Evolutionary conservation across 805 yeast genomes (phyloP).

Genomic region (Tetrapisispora fleetii): DNA sequence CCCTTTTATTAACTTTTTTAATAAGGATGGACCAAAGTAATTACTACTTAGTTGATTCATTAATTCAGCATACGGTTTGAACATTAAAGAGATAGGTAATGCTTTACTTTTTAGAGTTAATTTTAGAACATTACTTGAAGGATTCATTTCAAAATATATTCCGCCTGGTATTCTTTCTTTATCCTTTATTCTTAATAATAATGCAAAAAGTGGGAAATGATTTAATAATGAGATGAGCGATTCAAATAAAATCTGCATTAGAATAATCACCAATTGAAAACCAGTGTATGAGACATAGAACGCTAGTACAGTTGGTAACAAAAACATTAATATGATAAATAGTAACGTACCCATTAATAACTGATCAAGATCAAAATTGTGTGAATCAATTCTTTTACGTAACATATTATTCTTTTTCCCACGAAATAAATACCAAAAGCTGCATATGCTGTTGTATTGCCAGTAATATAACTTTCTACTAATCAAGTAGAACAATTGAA

Average conservation of each 20-base stretch:
- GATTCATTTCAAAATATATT: slow-evolving; percentile 19
- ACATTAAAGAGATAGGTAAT: slow-evolving; percentile 35
- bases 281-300: slow-evolving; percentile 69
- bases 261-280: slow-evolving; percentile 43
- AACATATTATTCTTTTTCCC: slow-evolving; percentile 83
- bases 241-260: slow-evolving; percentile 44
- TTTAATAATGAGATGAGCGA: slow-evolving; percentile 55
- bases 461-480: slow-evolving; percentile 70
- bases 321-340: slow-evolving; percentile 66
- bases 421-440: slow-evolving; percentile 74
- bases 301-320: slow-evolving; percentile 80
- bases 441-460: slow-evolving; percentile 56
- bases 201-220: slow-evolving; percentile 78
- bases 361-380: slow-evolving; percentile 79
- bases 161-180: slow-evolving; percentile 61
- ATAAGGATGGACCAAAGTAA: slow-evolving; percentile 34
- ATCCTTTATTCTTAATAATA: slow-evolving; percentile 71
- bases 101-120: slow-evolving; percentile 36
- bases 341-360: slow-evolving; percentile 78
- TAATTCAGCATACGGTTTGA: slow-evolving; percentile 38
- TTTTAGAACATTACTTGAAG: slow-evolving; percentile 7
- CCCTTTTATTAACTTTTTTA: slow-evolving; percentile 37
- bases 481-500: slow-evolving; percentile 67
- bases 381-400: slow-evolving; percentile 76
- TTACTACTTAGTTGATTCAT: slow-evolving; percentile 32